phyloP scores from a whole-genome alignment of 2,329 filamentous ascomycete genomes.

The Pestalotiopsis sp. region DNA sequence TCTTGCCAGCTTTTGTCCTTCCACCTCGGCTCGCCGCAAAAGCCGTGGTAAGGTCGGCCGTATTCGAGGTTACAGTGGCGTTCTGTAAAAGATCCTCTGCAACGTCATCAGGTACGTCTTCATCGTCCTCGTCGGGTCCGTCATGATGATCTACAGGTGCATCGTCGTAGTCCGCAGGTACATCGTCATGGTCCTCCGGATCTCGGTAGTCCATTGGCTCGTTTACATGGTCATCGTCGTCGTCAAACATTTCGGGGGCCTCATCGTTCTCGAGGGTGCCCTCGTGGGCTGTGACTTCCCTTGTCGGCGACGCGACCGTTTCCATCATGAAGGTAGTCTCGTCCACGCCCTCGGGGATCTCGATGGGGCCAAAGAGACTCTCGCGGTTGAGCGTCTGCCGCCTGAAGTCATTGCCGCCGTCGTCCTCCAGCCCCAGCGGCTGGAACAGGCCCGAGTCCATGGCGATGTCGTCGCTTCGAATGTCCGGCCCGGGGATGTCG shows the following conservation, averaged over 20 bases:
- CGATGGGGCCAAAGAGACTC: constrained; percentile 53
- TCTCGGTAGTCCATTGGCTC: constrained; percentile 25
- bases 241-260: constrained; percentile 15
- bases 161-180: constrained; percentile 9
- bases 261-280: constrained; percentile 15
- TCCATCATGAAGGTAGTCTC: constrained; percentile 56
- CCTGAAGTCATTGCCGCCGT: constrained; percentile 37
- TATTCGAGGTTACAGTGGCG: constrained; percentile 19
- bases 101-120: constrained; percentile 23
- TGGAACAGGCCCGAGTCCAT: constrained; percentile 58
- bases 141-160: background rate
- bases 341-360: constrained; percentile 49
- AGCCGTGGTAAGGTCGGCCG: constrained; percentile 14
- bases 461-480: constrained; percentile 42
- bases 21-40: constrained; percentile 23
- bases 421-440: constrained; percentile 41
- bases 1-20: constrained; percentile 48
- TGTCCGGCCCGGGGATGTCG: constrained; percentile 44
- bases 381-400: constrained; percentile 44
- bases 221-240: constrained; percentile 27
- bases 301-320: constrained; percentile 27
- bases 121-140: background rate
- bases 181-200: constrained; percentile 27
- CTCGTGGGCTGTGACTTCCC: background rate
- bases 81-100: constrained; percentile 18